A percentile compares a stretch with the other conserved stretches of the same genome.
These are phyloP conservation scores for Paramecium tetraurelia DNA, from an alignment of 73 alveolate genomes.

Conservation along the genomic window DNA sequence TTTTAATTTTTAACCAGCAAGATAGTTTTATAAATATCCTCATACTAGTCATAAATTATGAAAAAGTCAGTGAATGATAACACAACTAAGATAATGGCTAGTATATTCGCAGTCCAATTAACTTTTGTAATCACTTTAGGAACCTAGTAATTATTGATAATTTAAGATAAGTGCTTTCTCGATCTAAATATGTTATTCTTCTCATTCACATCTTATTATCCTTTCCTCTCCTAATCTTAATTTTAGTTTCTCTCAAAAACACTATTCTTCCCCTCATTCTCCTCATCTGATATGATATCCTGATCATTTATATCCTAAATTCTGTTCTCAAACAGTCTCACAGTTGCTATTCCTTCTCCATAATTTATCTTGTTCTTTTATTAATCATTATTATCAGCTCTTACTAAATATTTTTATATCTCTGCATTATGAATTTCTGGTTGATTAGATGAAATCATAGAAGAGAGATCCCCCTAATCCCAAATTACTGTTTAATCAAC, in stretches of 20 bases:
- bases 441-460: not conserved
- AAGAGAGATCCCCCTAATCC: conserved; percentile 39
- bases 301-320: not conserved
- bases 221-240: not conserved
- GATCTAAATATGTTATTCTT: not conserved
- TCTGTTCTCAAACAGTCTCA: not conserved
- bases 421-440: not conserved
- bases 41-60: not conserved
- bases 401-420: not conserved
- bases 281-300: not conserved
- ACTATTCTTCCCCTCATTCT: not conserved
- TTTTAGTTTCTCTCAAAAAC: not conserved
- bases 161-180: not conserved
- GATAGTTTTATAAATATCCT: not conserved
- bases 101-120: not conserved
- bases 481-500: conserved; percentile 39
- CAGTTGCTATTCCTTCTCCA: not conserved
- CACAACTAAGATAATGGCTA: not conserved
- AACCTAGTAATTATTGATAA: not conserved
- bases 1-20: not conserved
- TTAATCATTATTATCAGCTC: not conserved
- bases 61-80: not conserved
- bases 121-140: not conserved
- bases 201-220: not conserved
- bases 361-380: not conserved